phyloP scores from a whole-genome alignment of 2,329 filamentous ascomycete genomes.

The Triangularia setosa region DNA sequence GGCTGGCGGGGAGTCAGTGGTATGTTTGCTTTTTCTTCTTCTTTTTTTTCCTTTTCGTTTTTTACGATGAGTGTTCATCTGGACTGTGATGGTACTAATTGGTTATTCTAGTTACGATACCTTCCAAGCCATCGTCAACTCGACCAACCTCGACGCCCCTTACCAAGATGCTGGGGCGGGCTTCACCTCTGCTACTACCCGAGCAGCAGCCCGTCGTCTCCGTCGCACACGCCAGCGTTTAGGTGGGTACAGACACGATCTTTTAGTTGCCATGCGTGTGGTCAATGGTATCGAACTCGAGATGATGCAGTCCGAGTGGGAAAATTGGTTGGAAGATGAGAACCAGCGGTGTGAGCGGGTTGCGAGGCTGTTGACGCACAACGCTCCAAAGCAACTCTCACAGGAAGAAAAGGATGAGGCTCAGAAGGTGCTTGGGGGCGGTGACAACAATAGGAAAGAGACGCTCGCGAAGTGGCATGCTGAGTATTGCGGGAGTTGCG shows the following conservation, averaged over 20 bases:
- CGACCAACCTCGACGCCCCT: constrained; percentile 54
- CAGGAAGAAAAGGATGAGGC: constrained; percentile 12
- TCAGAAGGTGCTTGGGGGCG: constrained; percentile 16
- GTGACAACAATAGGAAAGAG: constrained; percentile 30
- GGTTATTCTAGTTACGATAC: constrained; percentile 49
- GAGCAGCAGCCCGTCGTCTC: constrained; percentile 60
- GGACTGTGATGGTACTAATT: no score
- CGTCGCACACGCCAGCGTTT: constrained; percentile 78
- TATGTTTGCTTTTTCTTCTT: constrained; percentile 28
- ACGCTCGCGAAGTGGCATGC: constrained; percentile 47
- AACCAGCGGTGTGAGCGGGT: constrained; percentile 67
- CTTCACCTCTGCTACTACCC: constrained; percentile 46
- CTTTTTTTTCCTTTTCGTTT: no score
- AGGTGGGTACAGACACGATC: constrained; percentile 79
- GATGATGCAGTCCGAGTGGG: constrained; percentile 83
- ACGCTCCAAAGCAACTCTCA: constrained; percentile 21
- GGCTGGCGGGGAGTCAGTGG: constrained; percentile 49
- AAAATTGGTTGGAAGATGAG: constrained; percentile 85
- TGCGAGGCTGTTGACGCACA: constrained; percentile 28
- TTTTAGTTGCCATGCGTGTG: constrained; percentile 84
- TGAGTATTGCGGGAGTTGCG: constrained; percentile 55
- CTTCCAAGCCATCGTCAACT: constrained; percentile 56
- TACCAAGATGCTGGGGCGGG: constrained; percentile 49
- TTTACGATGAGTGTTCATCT: no score
- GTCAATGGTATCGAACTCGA: constrained; percentile 87